Conservation (phyloP, 1,139 yeast species). For the Candida smagusa region DNA sequence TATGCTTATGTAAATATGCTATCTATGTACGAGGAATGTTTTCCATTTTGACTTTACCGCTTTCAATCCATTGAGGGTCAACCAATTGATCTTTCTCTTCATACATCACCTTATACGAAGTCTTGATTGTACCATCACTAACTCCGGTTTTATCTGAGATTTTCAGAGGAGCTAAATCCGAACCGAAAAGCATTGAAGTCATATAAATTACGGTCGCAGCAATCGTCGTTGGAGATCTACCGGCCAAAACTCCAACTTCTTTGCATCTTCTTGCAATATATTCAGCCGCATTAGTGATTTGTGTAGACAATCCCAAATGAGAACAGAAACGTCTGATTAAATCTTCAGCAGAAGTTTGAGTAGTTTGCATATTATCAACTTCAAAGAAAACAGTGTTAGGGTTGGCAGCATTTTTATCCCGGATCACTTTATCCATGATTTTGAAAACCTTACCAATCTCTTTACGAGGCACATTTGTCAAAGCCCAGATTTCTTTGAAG, state of each 20-base stretch:
- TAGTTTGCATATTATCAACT: slow-evolving; percentile 64
- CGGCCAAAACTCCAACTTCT: slow-evolving; percentile 91
- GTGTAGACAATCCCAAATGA: slow-evolving; percentile 82
- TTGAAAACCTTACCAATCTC: slow-evolving; percentile 90
- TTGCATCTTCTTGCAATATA: slow-evolving; percentile 85
- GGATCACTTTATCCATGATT: slow-evolving; percentile 72
- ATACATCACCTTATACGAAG: slow-evolving; percentile 80
- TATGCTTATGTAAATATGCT: no score
- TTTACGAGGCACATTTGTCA: slow-evolving; percentile 89
- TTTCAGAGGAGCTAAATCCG: slow-evolving; percentile 64
- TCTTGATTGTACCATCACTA: slow-evolving; percentile 94
- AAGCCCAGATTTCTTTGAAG: slow-evolving; percentile 92
- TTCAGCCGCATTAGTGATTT: slow-evolving; percentile 90
- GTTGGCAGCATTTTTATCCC: slow-evolving; percentile 56
- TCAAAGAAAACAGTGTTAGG: slow-evolving; percentile 37
- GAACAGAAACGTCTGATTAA: slow-evolving; percentile 95
- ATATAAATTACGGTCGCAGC: slow-evolving; percentile 97
- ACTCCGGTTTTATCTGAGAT: slow-evolving; percentile 97
- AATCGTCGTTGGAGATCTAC: slow-evolving; percentile 94
- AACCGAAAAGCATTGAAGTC: slow-evolving; percentile 84
- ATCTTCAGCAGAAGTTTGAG: slow-evolving; percentile 88
- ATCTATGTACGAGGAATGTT: slow-evolving; percentile 46
- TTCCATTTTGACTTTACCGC: slow-evolving; percentile 64
- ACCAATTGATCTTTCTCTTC: slow-evolving; percentile 71
- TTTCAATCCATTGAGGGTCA: slow-evolving; percentile 77